phyloP scores from a whole-genome alignment of 352 stramenopile genomes.

The Pythium rhizo-oryzae region DNA sequence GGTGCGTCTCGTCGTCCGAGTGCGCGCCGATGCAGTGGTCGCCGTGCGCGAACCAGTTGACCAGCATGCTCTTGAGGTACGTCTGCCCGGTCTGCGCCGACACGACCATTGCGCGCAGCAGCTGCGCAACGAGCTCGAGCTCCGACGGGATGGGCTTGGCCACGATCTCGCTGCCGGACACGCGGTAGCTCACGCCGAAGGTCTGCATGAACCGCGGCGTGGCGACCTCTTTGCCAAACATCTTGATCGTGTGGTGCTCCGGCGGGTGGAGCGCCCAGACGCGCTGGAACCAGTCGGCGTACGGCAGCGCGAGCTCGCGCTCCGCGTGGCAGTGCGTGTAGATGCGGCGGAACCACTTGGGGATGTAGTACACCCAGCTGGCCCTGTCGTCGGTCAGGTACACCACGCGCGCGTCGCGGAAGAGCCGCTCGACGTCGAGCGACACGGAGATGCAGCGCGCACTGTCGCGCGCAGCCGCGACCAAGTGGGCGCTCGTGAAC shows the following conservation, averaged over 20 bases:
- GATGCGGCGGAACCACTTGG: conserved; percentile 54
- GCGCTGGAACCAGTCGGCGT: conserved; percentile 32
- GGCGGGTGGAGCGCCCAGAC: conserved; percentile 69
- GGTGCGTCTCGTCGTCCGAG: conserved; percentile 66
- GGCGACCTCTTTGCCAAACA: conserved; percentile 63
- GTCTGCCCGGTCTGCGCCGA: conserved; percentile 28
- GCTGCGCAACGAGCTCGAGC: conserved; percentile 39
- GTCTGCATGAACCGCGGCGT: conserved; percentile 73
- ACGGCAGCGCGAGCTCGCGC: conserved; percentile 17
- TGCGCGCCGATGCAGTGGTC: conserved; percentile 84
- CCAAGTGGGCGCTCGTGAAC: conserved; percentile 23
- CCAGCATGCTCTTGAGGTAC: conserved; percentile 35
- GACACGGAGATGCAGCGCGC: conserved; percentile 28
- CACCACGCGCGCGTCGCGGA: conserved; percentile 29
- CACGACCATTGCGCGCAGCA: conserved; percentile 49
- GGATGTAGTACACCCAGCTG: conserved; percentile 70
- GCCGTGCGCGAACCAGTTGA: conserved; percentile 87
- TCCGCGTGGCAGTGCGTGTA: conserved; percentile 31
- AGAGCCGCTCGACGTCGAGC: conserved; percentile 29
- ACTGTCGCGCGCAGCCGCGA: conserved; percentile 20
- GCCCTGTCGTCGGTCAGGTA: conserved; percentile 33
- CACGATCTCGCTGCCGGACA: conserved; percentile 55
- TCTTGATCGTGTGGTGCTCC: conserved; percentile 60
- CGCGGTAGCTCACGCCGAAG: conserved; percentile 56
- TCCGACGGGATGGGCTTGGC: conserved; percentile 44